Percentiles rank a stretch among this genome's conserved stretches.
These are phyloP conservation scores for Flaveria linearis DNA, from an alignment of 129 eudicot species.

Conservation along the genomic window DNA sequence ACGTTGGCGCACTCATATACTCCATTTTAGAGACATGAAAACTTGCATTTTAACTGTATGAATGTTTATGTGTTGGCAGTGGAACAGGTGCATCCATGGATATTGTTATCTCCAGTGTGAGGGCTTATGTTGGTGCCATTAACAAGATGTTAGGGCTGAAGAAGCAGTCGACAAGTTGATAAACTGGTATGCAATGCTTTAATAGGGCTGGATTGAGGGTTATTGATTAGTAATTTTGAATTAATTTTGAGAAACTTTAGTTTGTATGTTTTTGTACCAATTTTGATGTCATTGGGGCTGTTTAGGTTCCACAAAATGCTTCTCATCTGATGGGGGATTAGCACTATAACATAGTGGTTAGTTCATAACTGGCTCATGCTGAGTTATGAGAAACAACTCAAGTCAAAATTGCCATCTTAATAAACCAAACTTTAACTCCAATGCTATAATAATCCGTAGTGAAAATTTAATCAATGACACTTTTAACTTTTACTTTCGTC, in stretches of 20 bases:
- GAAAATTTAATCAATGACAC: too few species aligned
- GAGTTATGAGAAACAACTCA: too few species aligned
- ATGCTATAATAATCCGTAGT: too few species aligned
- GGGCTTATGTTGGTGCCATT: constrained; percentile 84
- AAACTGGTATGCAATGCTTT: constrained; percentile 13
- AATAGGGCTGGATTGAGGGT: constrained; percentile 12
- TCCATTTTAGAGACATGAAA: too few species aligned
- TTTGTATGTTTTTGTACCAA: constrained; percentile 21
- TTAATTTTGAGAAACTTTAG: constrained; percentile 1
- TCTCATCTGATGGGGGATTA: not conserved
- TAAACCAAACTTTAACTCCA: too few species aligned
- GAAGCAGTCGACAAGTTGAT: constrained; percentile 29
- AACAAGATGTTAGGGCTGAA: constrained; percentile 78
- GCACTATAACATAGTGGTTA: too few species aligned
- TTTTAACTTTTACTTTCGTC: too few species aligned
- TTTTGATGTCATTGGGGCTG: constrained; percentile 16
- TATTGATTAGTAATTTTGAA: constrained; percentile 5
- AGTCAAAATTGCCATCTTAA: too few species aligned
- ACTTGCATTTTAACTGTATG: not conserved
- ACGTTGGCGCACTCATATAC: too few species aligned
- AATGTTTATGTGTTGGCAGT: constrained; percentile 41
- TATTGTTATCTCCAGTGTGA: constrained; percentile 84
- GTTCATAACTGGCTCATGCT: too few species aligned
- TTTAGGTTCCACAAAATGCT: not conserved
- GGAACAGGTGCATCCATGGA: constrained; percentile 95